phyloP scores from a whole-genome alignment of 768 basidiomycete species.

The Tricholoma furcatifolium region DNA sequence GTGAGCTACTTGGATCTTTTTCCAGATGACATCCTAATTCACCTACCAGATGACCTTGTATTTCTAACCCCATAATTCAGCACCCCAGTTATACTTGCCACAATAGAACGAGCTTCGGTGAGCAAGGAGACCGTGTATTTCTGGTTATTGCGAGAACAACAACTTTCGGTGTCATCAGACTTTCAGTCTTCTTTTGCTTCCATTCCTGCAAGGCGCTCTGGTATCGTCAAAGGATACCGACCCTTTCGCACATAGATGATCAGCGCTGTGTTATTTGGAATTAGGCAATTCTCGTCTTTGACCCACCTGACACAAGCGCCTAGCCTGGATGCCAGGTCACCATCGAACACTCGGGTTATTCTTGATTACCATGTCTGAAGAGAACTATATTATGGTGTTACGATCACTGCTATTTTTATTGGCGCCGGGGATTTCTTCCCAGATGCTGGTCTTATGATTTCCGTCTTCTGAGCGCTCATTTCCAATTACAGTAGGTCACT shows the following conservation, averaged over 20 bases:
- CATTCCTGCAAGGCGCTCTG: not conserved
- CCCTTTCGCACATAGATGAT: not conserved
- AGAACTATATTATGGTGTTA: too few species aligned
- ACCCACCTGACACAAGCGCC: not conserved
- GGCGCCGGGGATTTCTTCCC: too few species aligned
- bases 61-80: conserved; percentile 8
- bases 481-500: too few species aligned
- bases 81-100: not conserved
- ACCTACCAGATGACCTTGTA: conserved; percentile 10
- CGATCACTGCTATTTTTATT: too few species aligned
- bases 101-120: conserved; percentile 1
- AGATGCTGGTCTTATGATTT: too few species aligned
- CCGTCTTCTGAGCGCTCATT: too few species aligned
- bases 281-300: not conserved
- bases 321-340: not conserved
- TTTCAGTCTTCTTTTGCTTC: not conserved
- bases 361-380: not conserved
- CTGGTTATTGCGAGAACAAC: not conserved
- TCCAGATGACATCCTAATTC: not conserved
- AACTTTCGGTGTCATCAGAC: not conserved
- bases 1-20: not conserved
- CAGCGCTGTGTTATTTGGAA: not conserved
- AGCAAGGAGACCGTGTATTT: conserved; percentile 8
- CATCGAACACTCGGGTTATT: not conserved
- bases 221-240: conserved; percentile 1